These are phyloP conservation scores for Komagataella populi DNA, from an alignment of 805 yeast species.

Conservation along the genomic window DNA sequence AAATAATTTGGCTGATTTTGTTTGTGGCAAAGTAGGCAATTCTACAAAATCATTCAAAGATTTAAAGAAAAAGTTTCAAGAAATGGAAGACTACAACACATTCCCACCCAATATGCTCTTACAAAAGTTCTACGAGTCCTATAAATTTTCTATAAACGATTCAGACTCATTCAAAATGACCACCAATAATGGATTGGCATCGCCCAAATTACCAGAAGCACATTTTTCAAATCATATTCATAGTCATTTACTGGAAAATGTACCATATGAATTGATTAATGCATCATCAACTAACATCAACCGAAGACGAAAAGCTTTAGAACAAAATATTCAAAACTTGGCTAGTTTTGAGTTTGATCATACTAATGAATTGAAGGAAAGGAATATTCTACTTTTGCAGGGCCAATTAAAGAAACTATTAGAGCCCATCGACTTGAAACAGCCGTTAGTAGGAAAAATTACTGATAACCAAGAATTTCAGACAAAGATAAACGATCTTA, in stretches of 20 bases:
- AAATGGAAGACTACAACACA: background rate
- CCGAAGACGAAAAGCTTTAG: background rate
- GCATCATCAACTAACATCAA: background rate
- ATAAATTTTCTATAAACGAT: background rate
- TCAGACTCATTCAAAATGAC: background rate
- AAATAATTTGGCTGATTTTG: background rate
- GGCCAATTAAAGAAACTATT: background rate
- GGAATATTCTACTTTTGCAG: background rate
- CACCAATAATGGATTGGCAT: background rate
- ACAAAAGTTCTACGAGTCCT: background rate
- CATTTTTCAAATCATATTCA: background rate
- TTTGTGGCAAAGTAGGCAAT: background rate
- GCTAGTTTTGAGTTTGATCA: background rate
- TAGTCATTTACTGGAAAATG: background rate
- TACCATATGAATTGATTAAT: background rate
- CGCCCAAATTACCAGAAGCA: background rate
- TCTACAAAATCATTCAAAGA: background rate
- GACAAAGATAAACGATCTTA: conserved; percentile 14
- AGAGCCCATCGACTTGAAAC: background rate
- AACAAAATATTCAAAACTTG: background rate
- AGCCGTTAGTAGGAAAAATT: background rate
- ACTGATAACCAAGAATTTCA: background rate
- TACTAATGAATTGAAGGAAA: background rate
- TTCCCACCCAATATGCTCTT: background rate
- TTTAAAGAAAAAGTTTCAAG: background rate